These are phyloP conservation scores for Lyophyllum decastes DNA, from an alignment of 768 basidiomycete genomes.

Conservation along the genomic window DNA sequence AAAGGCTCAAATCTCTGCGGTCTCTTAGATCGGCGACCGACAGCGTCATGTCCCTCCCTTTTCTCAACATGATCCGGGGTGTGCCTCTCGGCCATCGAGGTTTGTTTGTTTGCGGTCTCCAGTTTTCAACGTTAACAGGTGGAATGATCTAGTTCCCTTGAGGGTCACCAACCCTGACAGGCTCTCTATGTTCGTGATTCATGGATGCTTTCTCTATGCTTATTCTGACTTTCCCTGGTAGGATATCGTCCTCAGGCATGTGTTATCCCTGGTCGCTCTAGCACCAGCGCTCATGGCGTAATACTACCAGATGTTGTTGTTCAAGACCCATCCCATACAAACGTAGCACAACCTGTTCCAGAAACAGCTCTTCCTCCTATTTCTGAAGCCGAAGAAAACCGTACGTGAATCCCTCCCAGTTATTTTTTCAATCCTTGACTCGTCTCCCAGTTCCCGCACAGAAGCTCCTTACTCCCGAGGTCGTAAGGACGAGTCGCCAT, in stretches of 20 bases:
- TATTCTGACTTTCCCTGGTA: not conserved
- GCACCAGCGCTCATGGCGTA: not conserved
- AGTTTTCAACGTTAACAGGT: conserved; percentile 6
- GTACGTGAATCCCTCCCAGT: conserved; percentile 2
- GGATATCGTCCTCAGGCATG: conserved; percentile 13
- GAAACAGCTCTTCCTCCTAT: not conserved
- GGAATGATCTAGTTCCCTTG: conserved; percentile 32
- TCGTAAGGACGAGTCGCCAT: conserved; percentile 2
- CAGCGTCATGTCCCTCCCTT: conserved; percentile 52
- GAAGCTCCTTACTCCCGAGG: conserved; percentile 5
- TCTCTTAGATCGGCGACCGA: conserved; percentile 39
- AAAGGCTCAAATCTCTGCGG: not conserved
- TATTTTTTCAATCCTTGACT: not conserved
- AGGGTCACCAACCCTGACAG: conserved; percentile 43
- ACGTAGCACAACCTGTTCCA: not conserved
- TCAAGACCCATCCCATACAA: not conserved
- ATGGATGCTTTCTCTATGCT: not conserved
- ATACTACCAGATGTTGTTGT: not conserved
- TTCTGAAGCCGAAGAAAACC: not conserved
- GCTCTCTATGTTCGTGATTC: conserved; percentile 34
- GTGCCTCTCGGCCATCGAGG: conserved; percentile 50
- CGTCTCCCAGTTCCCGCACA: not conserved
- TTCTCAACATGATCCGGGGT: conserved; percentile 45
- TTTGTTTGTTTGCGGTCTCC: conserved; percentile 21
- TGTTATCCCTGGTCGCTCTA: not conserved